These are phyloP conservation scores for Cephalotrichum gorgonifer DNA, from an alignment of 2,329 filamentous ascomycete genomes.

Conservation along the genomic window DNA sequence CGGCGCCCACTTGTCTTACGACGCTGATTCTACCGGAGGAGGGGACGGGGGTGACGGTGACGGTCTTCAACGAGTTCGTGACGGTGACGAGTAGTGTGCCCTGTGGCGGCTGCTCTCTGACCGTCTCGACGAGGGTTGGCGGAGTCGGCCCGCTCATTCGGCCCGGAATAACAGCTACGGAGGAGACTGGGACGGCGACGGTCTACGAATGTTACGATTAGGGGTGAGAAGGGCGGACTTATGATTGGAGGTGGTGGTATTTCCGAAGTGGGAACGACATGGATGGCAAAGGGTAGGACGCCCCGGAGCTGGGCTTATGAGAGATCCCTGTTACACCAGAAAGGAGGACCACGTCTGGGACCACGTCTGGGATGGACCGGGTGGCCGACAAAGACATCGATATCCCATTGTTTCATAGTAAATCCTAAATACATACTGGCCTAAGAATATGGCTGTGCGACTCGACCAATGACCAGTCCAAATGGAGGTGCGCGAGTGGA, in stretches of 20 bases:
- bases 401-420: no score
- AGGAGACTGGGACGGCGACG: conserved; percentile 1
- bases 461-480: no score
- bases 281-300: not conserved
- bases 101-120: conserved; percentile 1
- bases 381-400: no score
- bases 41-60: conserved; percentile 1
- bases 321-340: no score
- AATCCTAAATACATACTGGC: no score
- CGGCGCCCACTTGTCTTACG: not conserved
- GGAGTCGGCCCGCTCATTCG: not conserved
- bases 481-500: no score
- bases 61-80: conserved; percentile 1
- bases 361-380: no score
- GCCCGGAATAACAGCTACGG: conserved; percentile 3
- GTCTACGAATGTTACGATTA: not conserved
- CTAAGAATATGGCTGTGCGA: no score
- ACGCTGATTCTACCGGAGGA: not conserved
- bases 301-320: no score
- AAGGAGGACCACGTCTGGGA: no score
- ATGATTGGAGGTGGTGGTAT: not conserved
- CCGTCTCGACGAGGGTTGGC: not conserved
- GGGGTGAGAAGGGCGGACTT: not conserved
- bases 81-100: conserved; percentile 2
- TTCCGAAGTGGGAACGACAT: not conserved